These are phyloP conservation scores for Neonectria neomacrospora DNA, from an alignment of 2,329 filamentous ascomycete genomes.

Conservation along the genomic window DNA sequence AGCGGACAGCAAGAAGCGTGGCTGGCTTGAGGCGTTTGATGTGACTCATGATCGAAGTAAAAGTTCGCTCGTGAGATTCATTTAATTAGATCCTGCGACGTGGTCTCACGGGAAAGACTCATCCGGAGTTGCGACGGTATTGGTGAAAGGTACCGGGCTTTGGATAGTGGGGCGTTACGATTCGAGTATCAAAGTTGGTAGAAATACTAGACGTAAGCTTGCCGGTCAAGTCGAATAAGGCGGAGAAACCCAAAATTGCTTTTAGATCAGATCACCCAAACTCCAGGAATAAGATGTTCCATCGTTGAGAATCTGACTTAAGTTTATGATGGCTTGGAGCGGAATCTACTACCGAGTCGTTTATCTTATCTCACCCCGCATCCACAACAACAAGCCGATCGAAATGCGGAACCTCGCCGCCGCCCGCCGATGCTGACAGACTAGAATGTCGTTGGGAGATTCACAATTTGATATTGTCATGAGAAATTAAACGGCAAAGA, in stretches of 20 bases:
- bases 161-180: no score
- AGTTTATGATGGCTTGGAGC: background rate
- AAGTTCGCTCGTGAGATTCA: background rate
- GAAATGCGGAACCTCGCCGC: background rate
- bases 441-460: background rate
- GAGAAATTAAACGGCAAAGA: background rate
- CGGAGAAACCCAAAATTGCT: background rate
- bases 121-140: no score
- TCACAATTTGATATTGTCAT: background rate
- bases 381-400: background rate
- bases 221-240: no score
- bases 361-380: constrained; percentile 9
- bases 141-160: no score
- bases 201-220: background rate
- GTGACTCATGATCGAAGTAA: background rate
- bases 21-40: background rate
- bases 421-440: background rate
- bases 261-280: no score
- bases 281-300: background rate
- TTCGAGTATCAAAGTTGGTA: no score
- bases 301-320: background rate
- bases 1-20: background rate
- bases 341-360: background rate
- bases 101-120: background rate
- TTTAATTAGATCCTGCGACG: background rate